Percentiles rank a stretch among this genome's conserved stretches.
These are phyloP conservation scores for Pyricularia sp. DNA, from an alignment of 2,329 filamentous ascomycete genomes.

Conservation along the genomic window DNA sequence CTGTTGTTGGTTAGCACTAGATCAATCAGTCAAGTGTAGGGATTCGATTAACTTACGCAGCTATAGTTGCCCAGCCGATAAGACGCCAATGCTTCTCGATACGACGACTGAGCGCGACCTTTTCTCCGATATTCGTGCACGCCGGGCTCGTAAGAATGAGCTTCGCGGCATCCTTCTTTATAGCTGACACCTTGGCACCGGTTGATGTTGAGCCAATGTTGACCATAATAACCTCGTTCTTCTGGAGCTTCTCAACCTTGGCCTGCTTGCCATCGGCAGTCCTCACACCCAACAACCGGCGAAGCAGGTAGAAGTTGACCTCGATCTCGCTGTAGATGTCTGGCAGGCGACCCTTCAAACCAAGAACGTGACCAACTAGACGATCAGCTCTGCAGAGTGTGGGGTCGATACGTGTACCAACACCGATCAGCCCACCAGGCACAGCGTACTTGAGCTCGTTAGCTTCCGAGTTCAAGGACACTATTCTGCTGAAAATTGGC, in stretches of 20 bases:
- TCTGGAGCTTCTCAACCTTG: conserved; percentile 95
- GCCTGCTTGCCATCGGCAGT: conserved; percentile 98
- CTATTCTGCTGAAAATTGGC: conserved; percentile 91
- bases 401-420: conserved; percentile 93
- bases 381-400: conserved; percentile 98
- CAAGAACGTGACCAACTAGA: conserved; percentile 94
- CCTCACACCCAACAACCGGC: conserved; percentile 89
- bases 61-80: conserved; percentile 83
- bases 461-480: conserved; percentile 92
- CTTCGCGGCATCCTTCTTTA: conserved; percentile 97
- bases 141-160: conserved; percentile 86
- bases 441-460: conserved; percentile 99
- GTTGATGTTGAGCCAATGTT: conserved; percentile 98
- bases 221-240: conserved; percentile 99
- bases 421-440: conserved; percentile 94
- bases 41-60: conserved; percentile 39
- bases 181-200: conserved; percentile 92
- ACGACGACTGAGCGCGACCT: conserved; percentile 91
- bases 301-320: conserved; percentile 98
- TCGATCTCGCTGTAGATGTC: conserved; percentile 98
- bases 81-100: conserved; percentile 99
- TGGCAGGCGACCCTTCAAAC: conserved; percentile 84
- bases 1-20: background rate
- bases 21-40: background rate
- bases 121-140: conserved; percentile 95